Base-by-base conservation (phyloP, 306 rosid species). In the Dryas octopetala region DNA sequence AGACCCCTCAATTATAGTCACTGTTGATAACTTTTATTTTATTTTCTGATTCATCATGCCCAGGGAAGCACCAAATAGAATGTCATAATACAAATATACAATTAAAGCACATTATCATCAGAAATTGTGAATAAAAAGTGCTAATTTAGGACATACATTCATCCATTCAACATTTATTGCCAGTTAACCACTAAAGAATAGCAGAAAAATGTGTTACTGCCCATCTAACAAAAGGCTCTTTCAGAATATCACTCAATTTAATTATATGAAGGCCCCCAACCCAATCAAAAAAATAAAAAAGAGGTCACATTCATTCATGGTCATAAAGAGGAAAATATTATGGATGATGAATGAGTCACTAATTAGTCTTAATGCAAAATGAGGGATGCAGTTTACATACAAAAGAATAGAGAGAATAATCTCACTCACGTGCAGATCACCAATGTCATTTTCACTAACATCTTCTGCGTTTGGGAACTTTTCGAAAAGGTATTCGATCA, bases 351-450 rank as follows among this genome's bases (percentile, higher is more conserved):
- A 16, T 41, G 53, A 43, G 70, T 43, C 19, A 63, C 50, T 63
- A 43, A 45, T n/a, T 1, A 16, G 17, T 62, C 9, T 46, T 8
- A 46, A n/a, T 15, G 51, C 50, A 65, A 9, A n/a, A 43, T 16
- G 38, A 65, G 38, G 1, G 62, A 70, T 40, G 62, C 6, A 16
- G n/a, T 64, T 73, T 60, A 66, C 55, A 76, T n/a, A 57, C 15
- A 40, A 76, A 54, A 62, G 50, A 52, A 65, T 62, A 62, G 58
- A 66, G 66, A 43, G 14, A 26, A 73, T 16, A 14, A 58, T 71
- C 81, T 73, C 77, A 81, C 86, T 66, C 68, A 92, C 99, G 96
- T 91, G 97, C 46, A 95, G 90, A 80, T 95, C 99, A 83, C 96
- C 97, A 69, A 95, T 82, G 66, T 89, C 97, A 16, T 89, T 76